Evolutionary conservation across 352 stramenopile genomes (phyloP).

Genomic region (Pythium dissimile): DNA sequence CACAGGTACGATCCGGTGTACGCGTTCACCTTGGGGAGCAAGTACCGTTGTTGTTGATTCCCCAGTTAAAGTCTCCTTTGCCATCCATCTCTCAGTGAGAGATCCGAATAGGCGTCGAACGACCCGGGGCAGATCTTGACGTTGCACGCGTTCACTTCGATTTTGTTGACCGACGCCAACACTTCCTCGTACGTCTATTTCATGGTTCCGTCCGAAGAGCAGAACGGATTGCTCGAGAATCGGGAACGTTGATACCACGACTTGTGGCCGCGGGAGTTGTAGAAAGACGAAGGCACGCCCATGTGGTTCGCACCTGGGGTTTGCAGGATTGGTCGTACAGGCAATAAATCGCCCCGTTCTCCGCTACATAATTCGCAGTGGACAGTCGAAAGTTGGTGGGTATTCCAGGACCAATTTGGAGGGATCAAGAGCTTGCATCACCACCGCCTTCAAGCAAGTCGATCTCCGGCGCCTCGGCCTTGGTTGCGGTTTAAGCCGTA

Average conservation of each 20-base stretch:
- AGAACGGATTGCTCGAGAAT: constrained; percentile 45
- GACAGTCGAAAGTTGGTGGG: constrained; percentile 47
- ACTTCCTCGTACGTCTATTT: constrained; percentile 31
- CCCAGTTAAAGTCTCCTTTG: constrained; percentile 30
- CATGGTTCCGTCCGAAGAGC: constrained; percentile 11
- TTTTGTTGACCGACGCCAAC: constrained; percentile 12
- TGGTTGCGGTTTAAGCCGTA: constrained; percentile 59
- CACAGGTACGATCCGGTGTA: constrained; percentile 57
- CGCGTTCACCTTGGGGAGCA: constrained; percentile 50
- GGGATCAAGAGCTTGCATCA: constrained; percentile 61
- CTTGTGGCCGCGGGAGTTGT: not conserved
- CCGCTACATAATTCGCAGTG: constrained; percentile 7
- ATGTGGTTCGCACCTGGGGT: not conserved
- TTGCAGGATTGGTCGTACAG: not conserved
- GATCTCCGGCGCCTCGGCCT: constrained; percentile 86
- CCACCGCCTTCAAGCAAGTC: constrained; percentile 90
- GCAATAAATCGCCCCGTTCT: constrained; percentile 17
- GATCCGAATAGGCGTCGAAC: constrained; percentile 31
- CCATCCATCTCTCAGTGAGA: constrained; percentile 38
- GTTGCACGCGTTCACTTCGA: constrained; percentile 2
- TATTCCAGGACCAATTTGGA: constrained; percentile 83
- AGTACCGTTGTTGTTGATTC: constrained; percentile 57
- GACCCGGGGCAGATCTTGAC: constrained; percentile 48
- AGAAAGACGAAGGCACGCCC: not conserved
- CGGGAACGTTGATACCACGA: constrained; percentile 38